Base-by-base conservation (phyloP, 495 filamentous ascomycete genomes). In the Xylaria venustula region DNA sequence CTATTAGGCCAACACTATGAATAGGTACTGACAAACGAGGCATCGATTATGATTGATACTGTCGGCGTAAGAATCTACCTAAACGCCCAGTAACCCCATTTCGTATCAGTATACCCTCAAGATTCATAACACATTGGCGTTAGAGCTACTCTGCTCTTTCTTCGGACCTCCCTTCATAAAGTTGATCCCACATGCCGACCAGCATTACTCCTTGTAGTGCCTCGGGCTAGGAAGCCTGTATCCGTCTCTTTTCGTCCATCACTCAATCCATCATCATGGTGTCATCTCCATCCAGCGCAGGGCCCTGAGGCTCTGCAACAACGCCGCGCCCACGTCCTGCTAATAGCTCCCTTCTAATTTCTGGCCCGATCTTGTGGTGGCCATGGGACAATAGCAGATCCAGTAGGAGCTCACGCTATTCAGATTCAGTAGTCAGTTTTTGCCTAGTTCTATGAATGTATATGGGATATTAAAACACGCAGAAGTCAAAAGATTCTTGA, bases 311-410 rank as follows among this genome's bases (percentile, higher is more conserved):
- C 48, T 88, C 73, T 11, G 86, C 77, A 42, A 74, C 73, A 7
- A 93, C 85, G 23, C 94, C 94, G 64, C 95, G 82, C 11, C 92
- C 94, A 71, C 94, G 83, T 9, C 94, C 94, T 42, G 90, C 92
- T 37, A 98, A 73, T 63, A 98, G 73, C 75, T 98, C 93, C 67
- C 93, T 88, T 67, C 94, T 78, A 25, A 97, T 90, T 68, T 97
- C 94, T 0, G 94, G 91, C 3, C 91, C 91, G 68, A 98, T 95
- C 54, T 86, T 83, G 63, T 88, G 87, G 75, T 98, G 94, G 7
- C 93, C 93, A 59, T 91, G 87, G 28, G 87, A 87, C 42, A 93
- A 75, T n/a, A 98, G 75, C 50, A 98, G 75, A 79, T 98, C 94
- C 32, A 98, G 73, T 54, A 98, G 77, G 3, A 92, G 91, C 70